Evolutionary conservation across 768 basidiomycete species (phyloP), one percentile per base, ranked within the genome.

Genomic region (Pilatotrama ljubarskyi): DNA sequence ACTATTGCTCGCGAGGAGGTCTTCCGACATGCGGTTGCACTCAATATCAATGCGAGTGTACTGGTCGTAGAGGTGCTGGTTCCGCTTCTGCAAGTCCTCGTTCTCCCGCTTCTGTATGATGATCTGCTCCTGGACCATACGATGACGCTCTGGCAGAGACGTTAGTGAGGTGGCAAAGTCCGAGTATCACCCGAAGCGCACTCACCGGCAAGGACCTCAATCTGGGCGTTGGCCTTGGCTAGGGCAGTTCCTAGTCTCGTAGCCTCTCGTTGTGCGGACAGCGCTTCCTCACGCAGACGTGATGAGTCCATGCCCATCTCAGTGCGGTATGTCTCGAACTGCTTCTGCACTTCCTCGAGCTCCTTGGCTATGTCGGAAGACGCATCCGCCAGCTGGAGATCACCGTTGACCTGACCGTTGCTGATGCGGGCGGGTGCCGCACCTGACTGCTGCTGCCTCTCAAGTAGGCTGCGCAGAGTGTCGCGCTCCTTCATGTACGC

Each of bases 401-500:
- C 60, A 6, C 75, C 77, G 52, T 77, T 76, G 42, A 71, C 36
- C 3, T 66, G 54, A 6, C 53, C 50, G 22, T 46, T 42, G 1
- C 55, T 18, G 55, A 52, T 18, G 11, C 37, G 56, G 8, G 51
- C 22, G 43, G 37, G 17, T 20, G 40, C 13, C 17, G 53, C 51
- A 13, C 60, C 64, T 22, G 38, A 26, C 11, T 50, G 55, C 18
- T 68, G 70, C 25, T 71, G 79, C 51, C 90, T 76, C 17, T 79
- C 78, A 15, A 95, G 78, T 81, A 97, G 83, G 38, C 82, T 80
- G 66, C 85, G 88, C 64, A 95, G 81, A 44, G 92, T 84, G 65
- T 97, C 97, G 5, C 93, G 78, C 74, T 98, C 96, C 73, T 91
- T 91, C 74, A 89, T 82, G 58, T 90, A 91, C 9, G 89, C 86